Evolutionary conservation across 495 filamentous ascomycete genomes (phyloP).

Genomic region (Talaromyces adpressus): DNA sequence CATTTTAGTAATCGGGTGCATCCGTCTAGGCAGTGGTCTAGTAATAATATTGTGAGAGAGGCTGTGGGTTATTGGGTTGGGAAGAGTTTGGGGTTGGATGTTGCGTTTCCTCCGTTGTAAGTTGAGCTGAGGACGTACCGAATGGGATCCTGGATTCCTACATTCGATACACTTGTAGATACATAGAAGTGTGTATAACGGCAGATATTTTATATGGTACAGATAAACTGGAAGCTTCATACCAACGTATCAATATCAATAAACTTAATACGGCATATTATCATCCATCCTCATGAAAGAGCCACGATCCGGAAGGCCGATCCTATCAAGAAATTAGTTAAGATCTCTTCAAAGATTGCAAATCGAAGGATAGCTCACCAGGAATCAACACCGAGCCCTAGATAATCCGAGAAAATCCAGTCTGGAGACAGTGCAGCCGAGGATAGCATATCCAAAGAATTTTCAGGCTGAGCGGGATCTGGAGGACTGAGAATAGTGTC

Average conservation of each 20-base stretch:
- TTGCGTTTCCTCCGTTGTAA: constrained; percentile 13
- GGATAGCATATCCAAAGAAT: neutral
- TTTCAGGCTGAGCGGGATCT: constrained; percentile 1
- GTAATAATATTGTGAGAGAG: constrained; percentile 20
- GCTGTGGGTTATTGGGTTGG: constrained; percentile 21
- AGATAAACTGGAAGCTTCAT: neutral
- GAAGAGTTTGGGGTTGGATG: constrained; percentile 16
- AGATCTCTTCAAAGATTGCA: neutral
- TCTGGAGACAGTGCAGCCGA: constrained; percentile 2
- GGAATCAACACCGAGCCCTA: constrained; percentile 8
- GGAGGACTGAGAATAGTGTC: constrained; percentile 7
- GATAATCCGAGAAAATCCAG: constrained; percentile 6
- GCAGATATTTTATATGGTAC: neutral
- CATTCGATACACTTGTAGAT: neutral
- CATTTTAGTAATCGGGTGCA: constrained; percentile 19
- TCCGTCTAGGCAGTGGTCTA: constrained; percentile 19
- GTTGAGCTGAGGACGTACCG: neutral
- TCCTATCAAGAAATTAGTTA: constrained; percentile 1
- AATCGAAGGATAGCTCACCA: neutral
- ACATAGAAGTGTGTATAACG: neutral
- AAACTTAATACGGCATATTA: constrained; percentile 7
- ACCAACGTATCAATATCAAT: neutral
- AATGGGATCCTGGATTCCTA: neutral
- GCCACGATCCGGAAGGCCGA: constrained; percentile 10
- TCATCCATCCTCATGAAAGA: constrained; percentile 10